Base-by-base conservation (phyloP, 1,284 basidiomycete genomes). In the Microstroma glucosiphilum region DNA sequence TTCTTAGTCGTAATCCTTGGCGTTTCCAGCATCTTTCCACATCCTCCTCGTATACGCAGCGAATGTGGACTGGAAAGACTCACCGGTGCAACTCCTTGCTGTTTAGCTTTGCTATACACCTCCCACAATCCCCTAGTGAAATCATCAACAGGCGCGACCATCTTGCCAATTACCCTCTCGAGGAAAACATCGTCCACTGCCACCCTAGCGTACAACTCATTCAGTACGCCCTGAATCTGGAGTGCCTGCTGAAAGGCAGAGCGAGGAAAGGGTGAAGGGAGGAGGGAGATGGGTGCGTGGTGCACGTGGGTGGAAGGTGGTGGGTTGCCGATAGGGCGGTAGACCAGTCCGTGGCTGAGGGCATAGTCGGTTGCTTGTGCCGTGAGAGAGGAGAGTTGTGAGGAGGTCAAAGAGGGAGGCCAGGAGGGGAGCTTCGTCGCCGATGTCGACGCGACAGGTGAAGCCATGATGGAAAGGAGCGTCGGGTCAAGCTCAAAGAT, bases 101-200 rank as follows among this genome's bases (percentile, higher is more conserved):
- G 21, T 7, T 25, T 54, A 25, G 15, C 51, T 15, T 87, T 84
- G 21, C 88, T 85, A 89, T 91, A 97, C 1, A 89, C 87, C 26
- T 82, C 84, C 90, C 92, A 98, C 0, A 97, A 81, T 69, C 86
- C 83, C 0, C 88, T 87, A 48, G 91, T 89, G 75, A 97, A 97
- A 54, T 86, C 85, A 76, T 98, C 94, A 0, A 91, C 91, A 66
- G 85, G 85, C 17, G 87, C 87, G 19, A 93, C 89, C 58, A 85
- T 84, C 11, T 85, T 85, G 3, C 89, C 90, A 86, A 97, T 90
- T 40, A 96, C 85, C 2, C 81, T 78, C 76, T 92, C 89, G 19
- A 98, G 79, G 74, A 96, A 97, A 0, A 82, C 82, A 59, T 84
- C 84, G 76, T 96, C 89, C 70, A 87, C 83, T 3, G 94, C 89